Evolutionary conservation across 2,329 filamentous ascomycete species (phyloP), one percentile per base, ranked within the genome.

Genomic region (Stagonosporopsis rhizophila): DNA sequence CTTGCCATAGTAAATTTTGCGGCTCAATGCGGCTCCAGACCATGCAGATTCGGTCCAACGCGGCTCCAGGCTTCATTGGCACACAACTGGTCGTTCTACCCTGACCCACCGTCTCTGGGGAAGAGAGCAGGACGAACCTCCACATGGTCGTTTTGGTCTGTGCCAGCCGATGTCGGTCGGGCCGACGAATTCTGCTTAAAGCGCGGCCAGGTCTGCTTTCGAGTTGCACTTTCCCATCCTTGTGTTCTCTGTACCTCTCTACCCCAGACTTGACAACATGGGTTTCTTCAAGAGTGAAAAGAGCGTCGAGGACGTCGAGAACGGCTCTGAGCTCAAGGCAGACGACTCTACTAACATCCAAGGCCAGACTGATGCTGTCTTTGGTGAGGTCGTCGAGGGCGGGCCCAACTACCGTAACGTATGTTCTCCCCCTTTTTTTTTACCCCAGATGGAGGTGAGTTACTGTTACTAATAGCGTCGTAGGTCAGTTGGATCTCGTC

Each of bases 401-500:
- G 56, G 56, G 1, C 56, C 56, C 23, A 56, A 59, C 46, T 59
- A 59, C 32, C 56, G 56, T 44, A 52, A 46, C 28, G 56, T 59
- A 52, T 14, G 56, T 49, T n/a, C n/a, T 22, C 30, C 12, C 25
- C 25, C 25, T 9, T 27, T 27, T 9, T 27, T 14, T 41, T 23
- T 40, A 28, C 34, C 27, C 34, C 28, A 45, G 23, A 8, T n/a
- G 8, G 12, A 30, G 8, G 19, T 20, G 17, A n/a, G 28, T 28
- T 39, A 25, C 22, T 32, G 12, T 20, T 52, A 34, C 25, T 56
- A 20, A 56, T 25, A 20, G 4, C 8, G 17, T 23, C 8, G 32
- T 38, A 67, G 64, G 64, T 67, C 12, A 61, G 59, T 4, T 65
- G 59, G 60, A 35, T 59, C 14, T 62, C 55, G 1, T 62, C 64